Evolutionary conservation across 2,329 filamentous ascomycete species (phyloP).

Genomic region (Cytospora schulzeri): DNA sequence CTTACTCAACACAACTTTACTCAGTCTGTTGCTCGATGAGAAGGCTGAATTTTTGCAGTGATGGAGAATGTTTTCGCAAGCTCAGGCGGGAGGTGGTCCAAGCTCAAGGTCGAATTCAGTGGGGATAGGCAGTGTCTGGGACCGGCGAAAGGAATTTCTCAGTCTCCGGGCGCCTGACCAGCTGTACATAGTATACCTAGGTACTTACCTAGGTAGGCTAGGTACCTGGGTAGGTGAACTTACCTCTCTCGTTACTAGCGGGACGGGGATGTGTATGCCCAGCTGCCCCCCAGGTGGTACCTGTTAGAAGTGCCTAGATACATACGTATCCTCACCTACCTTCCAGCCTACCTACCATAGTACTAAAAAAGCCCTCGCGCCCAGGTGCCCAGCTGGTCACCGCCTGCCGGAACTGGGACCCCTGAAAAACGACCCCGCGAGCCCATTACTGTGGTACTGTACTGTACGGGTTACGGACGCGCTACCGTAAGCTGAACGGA

Average conservation of each 20-base stretch:
- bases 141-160: conserved; percentile 21
- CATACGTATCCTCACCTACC: not conserved
- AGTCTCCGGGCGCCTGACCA: conserved; percentile 3
- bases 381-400: conserved; percentile 4
- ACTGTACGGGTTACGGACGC: conserved; percentile 12
- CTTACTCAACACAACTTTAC: not conserved
- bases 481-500: conserved; percentile 23
- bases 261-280: not conserved
- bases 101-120: conserved; percentile 16
- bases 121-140: not conserved
- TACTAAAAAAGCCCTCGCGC: not conserved
- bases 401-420: not conserved
- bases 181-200: not conserved
- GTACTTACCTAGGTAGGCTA: not conserved
- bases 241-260: too few species aligned
- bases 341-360: too few species aligned
- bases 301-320: not conserved
- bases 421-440: conserved; percentile 19
- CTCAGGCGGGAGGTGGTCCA: conserved; percentile 14
- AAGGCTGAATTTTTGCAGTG: conserved; percentile 25
- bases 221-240: not conserved
- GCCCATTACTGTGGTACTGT: not conserved
- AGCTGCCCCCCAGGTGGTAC: too few species aligned
- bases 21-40: conserved; percentile 10
- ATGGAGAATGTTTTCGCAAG: conserved; percentile 25